These are phyloP conservation scores for Cladophialophora yegresii DNA, from an alignment of 2,329 filamentous ascomycete genomes.

Conservation along the genomic window DNA sequence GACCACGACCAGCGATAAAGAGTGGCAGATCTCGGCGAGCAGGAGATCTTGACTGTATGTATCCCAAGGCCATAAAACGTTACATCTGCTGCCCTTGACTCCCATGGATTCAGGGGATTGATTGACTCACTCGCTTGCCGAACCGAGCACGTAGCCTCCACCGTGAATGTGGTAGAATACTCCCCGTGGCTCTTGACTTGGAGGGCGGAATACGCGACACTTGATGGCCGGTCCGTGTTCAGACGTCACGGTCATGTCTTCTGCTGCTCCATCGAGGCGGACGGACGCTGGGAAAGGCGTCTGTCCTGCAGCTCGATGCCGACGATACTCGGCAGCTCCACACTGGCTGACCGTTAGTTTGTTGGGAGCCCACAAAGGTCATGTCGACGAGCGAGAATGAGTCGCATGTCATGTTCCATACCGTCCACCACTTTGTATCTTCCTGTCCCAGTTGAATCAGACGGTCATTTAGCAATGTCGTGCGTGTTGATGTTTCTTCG, in stretches of 20 bases:
- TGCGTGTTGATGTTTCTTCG: neutral
- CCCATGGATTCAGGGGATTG: neutral
- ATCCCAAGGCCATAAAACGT: neutral
- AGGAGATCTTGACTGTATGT: neutral
- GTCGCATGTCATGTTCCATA: neutral
- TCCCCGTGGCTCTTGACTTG: neutral
- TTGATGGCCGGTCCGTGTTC: neutral
- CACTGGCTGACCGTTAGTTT: neutral
- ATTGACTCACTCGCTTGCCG: neutral
- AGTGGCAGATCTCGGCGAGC: neutral
- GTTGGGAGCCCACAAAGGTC: neutral
- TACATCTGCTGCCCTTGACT: neutral
- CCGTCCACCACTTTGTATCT: neutral
- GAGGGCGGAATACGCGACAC: neutral
- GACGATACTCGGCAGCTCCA: neutral
- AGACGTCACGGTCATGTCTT: neutral
- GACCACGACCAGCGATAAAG: constrained; percentile 1
- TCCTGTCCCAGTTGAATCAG: neutral
- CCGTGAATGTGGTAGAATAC: neutral
- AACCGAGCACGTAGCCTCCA: neutral
- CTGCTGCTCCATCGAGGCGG: neutral
- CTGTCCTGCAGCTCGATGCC: neutral
- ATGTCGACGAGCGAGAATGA: neutral
- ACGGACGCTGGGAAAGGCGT: neutral
- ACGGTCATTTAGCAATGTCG: neutral